Base-by-base conservation (phyloP, 2,329 filamentous ascomycete species). In the Cladosporium sp. region DNA sequence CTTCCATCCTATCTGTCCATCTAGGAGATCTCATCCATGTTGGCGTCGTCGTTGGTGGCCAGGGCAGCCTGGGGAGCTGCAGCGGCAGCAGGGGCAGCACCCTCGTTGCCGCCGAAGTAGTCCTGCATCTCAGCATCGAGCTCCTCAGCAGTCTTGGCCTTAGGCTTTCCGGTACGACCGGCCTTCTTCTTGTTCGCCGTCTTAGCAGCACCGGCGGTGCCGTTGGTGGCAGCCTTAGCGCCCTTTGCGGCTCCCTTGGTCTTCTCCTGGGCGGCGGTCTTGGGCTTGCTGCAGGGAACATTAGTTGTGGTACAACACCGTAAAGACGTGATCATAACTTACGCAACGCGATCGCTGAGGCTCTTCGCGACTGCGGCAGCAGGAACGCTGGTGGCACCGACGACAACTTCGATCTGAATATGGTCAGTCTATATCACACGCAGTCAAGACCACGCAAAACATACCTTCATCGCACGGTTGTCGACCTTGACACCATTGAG, bases 91-190 rank as follows among this genome's bases (percentile, higher is more conserved):
- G 76, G 79, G 59, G 78, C 77, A 61, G 73, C 75, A 12, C 73
- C 74, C 25, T 67, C 64, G 51, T 71, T 77, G 30, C 73, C 72
- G 55, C 82, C 85, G 73, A 95, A 97, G 79, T 99, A 99, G 75
- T 97, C 94, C 19, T 86, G 87, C 94, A 99, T 99, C 75, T 99
- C 94, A 4, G 90, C 92, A 74, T 99, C 94, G 25, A 99, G 86
- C 78, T 99, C 92, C 73, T 96, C 93, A 1, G 88, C 86, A 0
- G 92, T 96, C 89, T 97, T 97, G 79, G 81, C 77, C 76, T 85
- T 95, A 81, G 70, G 86, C 78, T 66, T 88, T 82, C 68, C 88
- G 64, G 82, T 79, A 69, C 79, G 88, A 66, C 86, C 86, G 42
- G 76, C 72, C 81, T 83, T 70, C 75, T 82, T 82, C 68, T 77